These are phyloP conservation scores for Pulicaria dysenterica DNA, from an alignment of 129 eudicot genomes.

Conservation along the genomic window DNA sequence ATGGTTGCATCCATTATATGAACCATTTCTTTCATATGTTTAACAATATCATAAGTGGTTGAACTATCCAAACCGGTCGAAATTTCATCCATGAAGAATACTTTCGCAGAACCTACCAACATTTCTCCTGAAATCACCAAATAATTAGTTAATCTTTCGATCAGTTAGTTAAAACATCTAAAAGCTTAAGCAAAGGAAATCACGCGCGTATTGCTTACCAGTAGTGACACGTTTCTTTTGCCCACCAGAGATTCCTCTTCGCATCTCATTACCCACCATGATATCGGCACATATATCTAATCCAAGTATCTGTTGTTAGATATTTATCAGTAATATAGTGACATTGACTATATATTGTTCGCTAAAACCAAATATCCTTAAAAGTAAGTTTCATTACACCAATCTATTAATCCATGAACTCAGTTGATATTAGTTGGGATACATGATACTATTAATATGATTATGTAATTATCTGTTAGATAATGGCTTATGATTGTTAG, in stretches of 20 bases:
- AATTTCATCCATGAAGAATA: slow-evolving; percentile 79
- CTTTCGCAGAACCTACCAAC: slow-evolving; percentile 86
- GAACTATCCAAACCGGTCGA: slow-evolving; percentile 93
- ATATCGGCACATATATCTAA: slow-evolving; percentile 63
- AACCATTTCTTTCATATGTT: slow-evolving; percentile 67
- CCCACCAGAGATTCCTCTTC: slow-evolving; percentile 79
- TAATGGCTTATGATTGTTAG: too few species aligned
- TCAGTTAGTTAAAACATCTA: not conserved
- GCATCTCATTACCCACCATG: slow-evolving; percentile 55
- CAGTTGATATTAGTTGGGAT: too few species aligned
- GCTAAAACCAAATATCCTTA: too few species aligned
- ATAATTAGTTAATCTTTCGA: slow-evolving; percentile 3
- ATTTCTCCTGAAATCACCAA: slow-evolving; percentile 63
- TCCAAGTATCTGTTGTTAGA: slow-evolving; percentile 61
- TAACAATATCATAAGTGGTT: slow-evolving; percentile 69
- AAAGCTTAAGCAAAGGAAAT: not conserved
- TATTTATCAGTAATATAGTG: not conserved
- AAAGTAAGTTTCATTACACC: too few species aligned
- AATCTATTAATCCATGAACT: too few species aligned
- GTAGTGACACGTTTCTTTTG: slow-evolving; percentile 68
- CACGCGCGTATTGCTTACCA: slow-evolving; percentile 29
- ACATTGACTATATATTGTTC: not conserved
- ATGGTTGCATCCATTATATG: slow-evolving; percentile 72
- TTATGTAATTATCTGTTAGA: too few species aligned
- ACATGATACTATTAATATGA: too few species aligned